These are phyloP conservation scores for Podospora australis DNA, from an alignment of 495 filamentous ascomycete genomes.

Conservation along the genomic window DNA sequence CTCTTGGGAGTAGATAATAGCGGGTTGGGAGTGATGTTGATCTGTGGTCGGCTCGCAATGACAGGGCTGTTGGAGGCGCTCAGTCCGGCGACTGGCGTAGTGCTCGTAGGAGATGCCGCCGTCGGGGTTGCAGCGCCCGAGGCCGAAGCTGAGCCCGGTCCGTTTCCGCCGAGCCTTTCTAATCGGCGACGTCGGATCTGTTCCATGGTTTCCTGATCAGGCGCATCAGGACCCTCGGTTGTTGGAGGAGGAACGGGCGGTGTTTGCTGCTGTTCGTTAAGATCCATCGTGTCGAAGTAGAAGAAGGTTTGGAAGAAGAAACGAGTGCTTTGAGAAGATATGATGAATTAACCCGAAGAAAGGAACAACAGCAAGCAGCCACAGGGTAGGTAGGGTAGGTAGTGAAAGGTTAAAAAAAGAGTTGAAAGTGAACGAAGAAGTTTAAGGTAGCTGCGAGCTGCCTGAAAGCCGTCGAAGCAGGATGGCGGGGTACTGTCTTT, in stretches of 20 bases:
- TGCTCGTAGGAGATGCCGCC: slow-evolving; percentile 8
- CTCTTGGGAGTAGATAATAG: slow-evolving; percentile 4
- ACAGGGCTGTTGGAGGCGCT: slow-evolving; percentile 4
- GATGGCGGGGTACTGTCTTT: too few relatives aligned
- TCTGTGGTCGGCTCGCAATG: slow-evolving; percentile 17
- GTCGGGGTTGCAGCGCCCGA: slow-evolving; percentile 5
- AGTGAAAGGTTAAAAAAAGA: too few relatives aligned
- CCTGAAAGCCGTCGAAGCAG: too few relatives aligned
- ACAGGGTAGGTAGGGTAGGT: too few relatives aligned
- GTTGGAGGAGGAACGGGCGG: slow-evolving; percentile 13
- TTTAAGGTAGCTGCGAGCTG: too few relatives aligned
- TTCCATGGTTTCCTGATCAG: slow-evolving; percentile 29
- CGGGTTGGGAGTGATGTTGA: slow-evolving; percentile 22
- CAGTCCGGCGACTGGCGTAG: slow-evolving; percentile 2
- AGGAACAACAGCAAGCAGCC: not conserved
- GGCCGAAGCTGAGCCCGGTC: slow-evolving; percentile 1
- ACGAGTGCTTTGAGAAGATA: not conserved
- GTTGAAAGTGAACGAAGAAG: too few relatives aligned
- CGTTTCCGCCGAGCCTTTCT: slow-evolving; percentile 35
- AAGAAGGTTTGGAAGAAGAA: not conserved
- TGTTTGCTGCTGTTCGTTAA: slow-evolving; percentile 17
- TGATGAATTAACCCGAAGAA: not conserved
- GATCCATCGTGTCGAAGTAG: slow-evolving; percentile 21
- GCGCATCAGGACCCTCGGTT: slow-evolving; percentile 22
- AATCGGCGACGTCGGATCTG: slow-evolving; percentile 38